Conservation (phyloP, 345 rosid genomes). For the Boechera divaricarpa region DNA sequence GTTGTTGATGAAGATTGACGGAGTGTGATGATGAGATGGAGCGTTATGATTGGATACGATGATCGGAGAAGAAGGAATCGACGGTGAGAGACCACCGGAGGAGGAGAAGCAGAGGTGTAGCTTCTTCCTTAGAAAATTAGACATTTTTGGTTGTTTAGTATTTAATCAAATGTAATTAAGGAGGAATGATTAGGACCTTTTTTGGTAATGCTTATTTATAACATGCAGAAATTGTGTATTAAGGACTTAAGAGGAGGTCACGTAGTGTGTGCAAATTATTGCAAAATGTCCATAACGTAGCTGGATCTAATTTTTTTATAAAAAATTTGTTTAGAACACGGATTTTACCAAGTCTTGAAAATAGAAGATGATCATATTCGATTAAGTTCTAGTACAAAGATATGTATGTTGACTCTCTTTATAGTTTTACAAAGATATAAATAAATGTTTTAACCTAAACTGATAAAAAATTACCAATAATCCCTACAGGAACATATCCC, state of each 20-base stretch:
- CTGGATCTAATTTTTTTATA: slow-evolving; percentile 15
- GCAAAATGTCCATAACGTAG: slow-evolving; percentile 34
- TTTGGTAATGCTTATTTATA: slow-evolving; percentile 27
- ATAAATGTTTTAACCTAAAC: not conserved
- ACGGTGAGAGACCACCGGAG: slow-evolving; percentile 40
- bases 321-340: slow-evolving; percentile 1
- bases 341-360: slow-evolving; percentile 24
- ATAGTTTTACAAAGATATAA: not conserved
- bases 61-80: slow-evolving; percentile 45
- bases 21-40: slow-evolving; percentile 40
- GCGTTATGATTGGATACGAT: slow-evolving; percentile 29
- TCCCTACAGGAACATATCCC: slow-evolving; percentile 70
- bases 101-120: slow-evolving; percentile 41
- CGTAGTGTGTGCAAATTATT: slow-evolving; percentile 27
- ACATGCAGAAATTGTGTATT: not conserved
- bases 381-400: not conserved
- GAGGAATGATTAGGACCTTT: not conserved
- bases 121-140: slow-evolving; percentile 36
- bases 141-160: slow-evolving; percentile 24
- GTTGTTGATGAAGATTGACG: slow-evolving; percentile 42
- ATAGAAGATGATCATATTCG: slow-evolving; percentile 1
- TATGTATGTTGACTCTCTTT: not conserved
- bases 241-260: slow-evolving; percentile 44
- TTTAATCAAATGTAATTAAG: slow-evolving; percentile 23
- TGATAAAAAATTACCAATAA: slow-evolving; percentile 56